Conservation (phyloP, 192 early-diverging fungal genomes). For the Rhizophlyctis rosea region DNA sequence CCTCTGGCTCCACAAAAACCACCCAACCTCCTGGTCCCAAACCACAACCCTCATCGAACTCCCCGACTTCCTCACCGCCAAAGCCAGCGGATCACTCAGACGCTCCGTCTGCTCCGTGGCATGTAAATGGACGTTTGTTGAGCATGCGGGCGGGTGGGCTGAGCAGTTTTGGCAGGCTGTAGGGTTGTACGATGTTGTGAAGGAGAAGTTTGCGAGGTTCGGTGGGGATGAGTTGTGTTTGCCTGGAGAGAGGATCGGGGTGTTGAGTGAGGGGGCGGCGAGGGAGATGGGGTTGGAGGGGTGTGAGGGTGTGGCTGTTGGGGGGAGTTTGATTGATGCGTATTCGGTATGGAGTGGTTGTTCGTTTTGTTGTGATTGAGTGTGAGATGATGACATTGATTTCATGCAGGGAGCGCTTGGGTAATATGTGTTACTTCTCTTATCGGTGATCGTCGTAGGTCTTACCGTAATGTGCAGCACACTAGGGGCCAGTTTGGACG, state of each 20-base stretch:
- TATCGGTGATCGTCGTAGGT: no score
- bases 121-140: conserved; percentile 66
- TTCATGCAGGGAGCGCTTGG: conserved; percentile 15
- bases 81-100: conserved; percentile 51
- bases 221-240: conserved; percentile 37
- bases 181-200: conserved; percentile 51
- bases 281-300: conserved; percentile 48
- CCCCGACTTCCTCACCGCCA: conserved; percentile 69
- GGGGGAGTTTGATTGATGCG: conserved; percentile 69
- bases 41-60: conserved; percentile 63
- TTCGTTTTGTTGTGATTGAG: background rate
- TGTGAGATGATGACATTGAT: background rate
- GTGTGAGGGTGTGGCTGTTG: conserved; percentile 50
- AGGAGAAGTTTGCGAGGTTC: conserved; percentile 39
- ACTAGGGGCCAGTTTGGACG: background rate
- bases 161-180: conserved; percentile 50
- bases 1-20: conserved; percentile 62
- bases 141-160: conserved; percentile 50
- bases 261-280: conserved; percentile 51
- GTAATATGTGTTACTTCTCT: background rate
- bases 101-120: conserved; percentile 62
- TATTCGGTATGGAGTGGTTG: conserved; percentile 45
- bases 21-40: conserved; percentile 15
- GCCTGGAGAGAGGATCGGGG: conserved; percentile 48
- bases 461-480: background rate